Evolutionary conservation across 345 rosid genomes (phyloP), one percentile per base, ranked within the genome.

Genomic region (Clausena lansium): DNA sequence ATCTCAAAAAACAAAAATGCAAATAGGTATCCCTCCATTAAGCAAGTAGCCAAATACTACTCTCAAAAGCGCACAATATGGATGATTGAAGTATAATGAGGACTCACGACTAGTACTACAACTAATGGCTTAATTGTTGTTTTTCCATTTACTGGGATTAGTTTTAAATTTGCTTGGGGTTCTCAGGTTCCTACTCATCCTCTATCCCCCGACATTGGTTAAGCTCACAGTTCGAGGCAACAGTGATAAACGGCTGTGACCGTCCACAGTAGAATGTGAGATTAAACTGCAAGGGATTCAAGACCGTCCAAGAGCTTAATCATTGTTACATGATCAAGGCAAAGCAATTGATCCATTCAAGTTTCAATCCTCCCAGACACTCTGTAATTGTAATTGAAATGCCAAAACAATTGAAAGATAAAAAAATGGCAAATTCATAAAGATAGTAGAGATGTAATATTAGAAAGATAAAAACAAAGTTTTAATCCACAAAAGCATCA

Each of bases 391-490:
- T 11, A 32, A 32, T 10, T 27, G 65, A 17, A 17, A 60, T 27
- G 19, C 27, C 2, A 2, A n/a, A 7, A 7, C n/a, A 66, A 5
- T 22, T 5, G 24, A 28, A 22, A 8, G 39, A 30, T 61, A 6
- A 9, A 39, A 11, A 70, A 20, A 30, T 38, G 32, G 61, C 38
- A 63, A 62, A 59, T 19, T 71, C 50, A 30, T 9, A 27, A 67
- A 47, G 74, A 73, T 47, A 39, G 19, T 63, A 70, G 66, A 70
- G 41, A 20, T 41, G 52, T 28, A 47, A 67, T 11, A 60, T 47
- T 61, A 73, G 45, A 82, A 73, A 67, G 36, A 52, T 39, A n/a
- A 78, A 78, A 78, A 67, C 77, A 70, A 28, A 77, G 67, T 35
- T 35, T 68, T 27, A 64, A n/a, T 57, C 67, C 67, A 75, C 54